Evolutionary conservation across 805 yeast species (phyloP), one percentile per base, ranked within the genome.

Genomic region (Pichia scutulata): DNA sequence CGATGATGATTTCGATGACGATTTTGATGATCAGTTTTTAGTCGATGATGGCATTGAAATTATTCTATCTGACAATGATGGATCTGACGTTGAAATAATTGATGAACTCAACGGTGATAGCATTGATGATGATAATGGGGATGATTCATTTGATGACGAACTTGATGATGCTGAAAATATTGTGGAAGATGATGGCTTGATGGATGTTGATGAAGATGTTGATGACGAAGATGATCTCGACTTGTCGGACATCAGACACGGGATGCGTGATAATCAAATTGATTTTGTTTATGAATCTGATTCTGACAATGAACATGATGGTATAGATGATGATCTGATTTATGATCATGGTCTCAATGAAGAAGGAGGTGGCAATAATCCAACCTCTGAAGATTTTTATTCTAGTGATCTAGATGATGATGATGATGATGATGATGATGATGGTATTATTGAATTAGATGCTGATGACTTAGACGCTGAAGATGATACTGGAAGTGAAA

Each of bases 141-240:
- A 39, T 30, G 53, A 50, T 26, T 52, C 42, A 39, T 51, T 25
- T 21, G 51, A 49, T 10, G 55, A 52, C 37, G 69, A 55, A 19
- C 65, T 62, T 69, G 58, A 51, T 14, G 67, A 52, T 14, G 65
- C 55, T 36, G 62, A 59, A 70, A 61, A 53, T 25, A 57, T 53
- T 43, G 57, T 50, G 18, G 55, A 52, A 24, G 58, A 49, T 12
- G 71, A 62, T 25, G 59, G 67, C 30, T 69, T 55, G 19, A 67
- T 61, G 69, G 60, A 51, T n/a, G 65, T 53, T 13, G 64, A 55
- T 36, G 64, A 61, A 70, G 61, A 55, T 36, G 58, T 53, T 23
- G 55, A 52, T 19, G n/a, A n/a, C n/a, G 64, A 55, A 30, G 64
- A 61, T 70, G 61, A 55, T 36, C 57, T 53, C 21, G 55, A 52